These are phyloP conservation scores for Neurospora crassa DNA, from an alignment of 2,329 filamentous ascomycete genomes.

Conservation along the genomic window DNA sequence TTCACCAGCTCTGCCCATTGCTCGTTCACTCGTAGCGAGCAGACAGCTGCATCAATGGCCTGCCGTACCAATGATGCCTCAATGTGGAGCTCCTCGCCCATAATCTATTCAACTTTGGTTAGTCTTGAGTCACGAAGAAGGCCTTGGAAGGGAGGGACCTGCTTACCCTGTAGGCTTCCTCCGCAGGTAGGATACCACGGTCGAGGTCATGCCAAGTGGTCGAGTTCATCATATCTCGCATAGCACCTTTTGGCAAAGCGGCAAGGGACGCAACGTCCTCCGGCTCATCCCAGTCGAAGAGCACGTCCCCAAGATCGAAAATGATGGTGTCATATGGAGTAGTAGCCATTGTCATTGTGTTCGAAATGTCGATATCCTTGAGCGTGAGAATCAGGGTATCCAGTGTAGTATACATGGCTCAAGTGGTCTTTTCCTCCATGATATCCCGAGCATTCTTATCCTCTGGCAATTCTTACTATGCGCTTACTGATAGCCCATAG, in stretches of 20 bases:
- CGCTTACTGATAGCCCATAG: neutral
- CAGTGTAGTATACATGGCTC: neutral
- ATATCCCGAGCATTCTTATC: neutral
- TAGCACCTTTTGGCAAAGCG: neutral
- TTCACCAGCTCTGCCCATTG: neutral
- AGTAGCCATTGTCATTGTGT: neutral
- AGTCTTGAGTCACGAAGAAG: neutral
- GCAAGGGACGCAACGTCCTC: neutral
- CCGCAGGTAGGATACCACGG: neutral
- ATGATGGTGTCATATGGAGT: slow-evolving; percentile 14
- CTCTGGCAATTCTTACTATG: neutral
- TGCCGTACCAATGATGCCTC: neutral
- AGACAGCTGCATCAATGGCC: neutral
- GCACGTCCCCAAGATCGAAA: slow-evolving; percentile 26
- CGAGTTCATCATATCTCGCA: neutral
- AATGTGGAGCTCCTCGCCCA: neutral
- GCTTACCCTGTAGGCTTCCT: slow-evolving; percentile 2
- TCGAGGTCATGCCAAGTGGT: slow-evolving; percentile 1
- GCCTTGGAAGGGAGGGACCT: neutral
- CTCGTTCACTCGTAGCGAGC: neutral
- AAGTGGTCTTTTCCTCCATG: neutral
- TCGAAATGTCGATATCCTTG: neutral
- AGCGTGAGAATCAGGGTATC: neutral
- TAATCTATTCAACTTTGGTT: neutral
- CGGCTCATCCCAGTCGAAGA: slow-evolving; percentile 21